Base-by-base conservation (phyloP, 1,284 basidiomycete species). In the Boletus sp. region DNA sequence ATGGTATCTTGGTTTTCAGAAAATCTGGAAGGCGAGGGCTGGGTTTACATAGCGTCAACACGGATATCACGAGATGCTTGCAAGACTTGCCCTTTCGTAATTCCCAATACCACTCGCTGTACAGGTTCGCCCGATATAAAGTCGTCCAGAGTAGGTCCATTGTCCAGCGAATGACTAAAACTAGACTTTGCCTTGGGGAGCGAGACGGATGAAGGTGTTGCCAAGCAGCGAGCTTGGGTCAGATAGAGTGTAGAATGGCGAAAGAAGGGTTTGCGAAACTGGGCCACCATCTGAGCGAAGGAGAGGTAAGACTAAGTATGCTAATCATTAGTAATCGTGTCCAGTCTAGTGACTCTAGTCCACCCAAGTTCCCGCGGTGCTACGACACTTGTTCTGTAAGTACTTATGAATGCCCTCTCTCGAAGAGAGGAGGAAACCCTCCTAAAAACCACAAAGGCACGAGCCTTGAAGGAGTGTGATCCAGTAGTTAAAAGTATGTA, bases 1-100 rank as follows among this genome's bases (percentile, higher is more conserved):
- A 91, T 0, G 96, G 95, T 57, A 94, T 93, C 26, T 84, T 85
- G 19, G 95, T 97, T 74, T 98, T 98, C 27, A 99, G 75, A 72
- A 90, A 91, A 4, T 84, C 82, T 12, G 96, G 96, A 16, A 99
- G 76, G 16, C 96, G 89, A 19, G 89, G 90, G 33, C 92, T 94
- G 58, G 7, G 42, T 42, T 33, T 41, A 43, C 12, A 29, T 3
- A 14, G 19, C 20, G 25, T 27, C 41, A 30, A 32, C 27, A 27
- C 19, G 30, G 19, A 48, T n/a, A n/a, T 42, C 47, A 23, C 16
- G 19, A 30, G 36, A 39, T 34, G 32, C 19, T 16, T 46, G n/a
- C n/a, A 34, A 19, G 23, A 40, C 52, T 47, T 62, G 91, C 91
- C 80, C 80, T 52, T 77, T 80, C 5, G 83, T 79, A 62, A 90